These are phyloP conservation scores for Panus rudis DNA, from an alignment of 768 basidiomycete genomes.

Conservation along the genomic window DNA sequence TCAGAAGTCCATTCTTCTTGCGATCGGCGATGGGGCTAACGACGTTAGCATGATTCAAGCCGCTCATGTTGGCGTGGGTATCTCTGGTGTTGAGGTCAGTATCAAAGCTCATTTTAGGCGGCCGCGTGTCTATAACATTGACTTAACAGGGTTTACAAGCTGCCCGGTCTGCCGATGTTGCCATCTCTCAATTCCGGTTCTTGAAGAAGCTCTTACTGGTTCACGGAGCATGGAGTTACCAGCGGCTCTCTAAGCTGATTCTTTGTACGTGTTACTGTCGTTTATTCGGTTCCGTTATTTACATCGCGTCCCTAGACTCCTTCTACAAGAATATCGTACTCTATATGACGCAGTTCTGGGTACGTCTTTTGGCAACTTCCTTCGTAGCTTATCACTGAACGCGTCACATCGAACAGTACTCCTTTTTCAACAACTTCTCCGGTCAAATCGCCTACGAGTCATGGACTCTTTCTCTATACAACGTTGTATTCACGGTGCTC, in stretches of 20 bases:
- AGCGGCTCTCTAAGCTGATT: slow-evolving; percentile 89
- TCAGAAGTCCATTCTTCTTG: slow-evolving; percentile 85
- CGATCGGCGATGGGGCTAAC: slow-evolving; percentile 97
- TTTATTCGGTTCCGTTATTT: background rate
- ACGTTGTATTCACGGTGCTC: slow-evolving; percentile 91
- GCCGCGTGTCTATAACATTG: background rate
- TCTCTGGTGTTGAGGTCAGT: slow-evolving; percentile 90
- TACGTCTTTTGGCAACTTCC: slow-evolving; percentile 27
- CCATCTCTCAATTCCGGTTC: slow-evolving; percentile 96
- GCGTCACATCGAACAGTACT: slow-evolving; percentile 50
- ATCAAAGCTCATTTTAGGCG: background rate
- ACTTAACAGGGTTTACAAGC: slow-evolving; percentile 83
- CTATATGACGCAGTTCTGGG: slow-evolving; percentile 99
- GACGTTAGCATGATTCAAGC: slow-evolving; percentile 99
- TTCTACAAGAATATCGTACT: slow-evolving; percentile 99
- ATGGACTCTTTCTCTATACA: slow-evolving; percentile 97
- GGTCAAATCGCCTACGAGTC: slow-evolving; percentile 98
- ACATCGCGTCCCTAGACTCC: slow-evolving; percentile 50
- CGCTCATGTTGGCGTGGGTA: slow-evolving; percentile 95
- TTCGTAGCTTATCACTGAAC: slow-evolving; percentile 3
- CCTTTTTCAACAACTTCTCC: slow-evolving; percentile 99
- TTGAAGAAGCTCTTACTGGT: slow-evolving; percentile 93
- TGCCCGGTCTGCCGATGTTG: slow-evolving; percentile 93
- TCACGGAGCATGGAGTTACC: slow-evolving; percentile 98
- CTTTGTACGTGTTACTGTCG: slow-evolving; percentile 57